These are phyloP conservation scores for Termitomyces sp. DNA, from an alignment of 1,284 basidiomycete genomes.

Conservation along the genomic window DNA sequence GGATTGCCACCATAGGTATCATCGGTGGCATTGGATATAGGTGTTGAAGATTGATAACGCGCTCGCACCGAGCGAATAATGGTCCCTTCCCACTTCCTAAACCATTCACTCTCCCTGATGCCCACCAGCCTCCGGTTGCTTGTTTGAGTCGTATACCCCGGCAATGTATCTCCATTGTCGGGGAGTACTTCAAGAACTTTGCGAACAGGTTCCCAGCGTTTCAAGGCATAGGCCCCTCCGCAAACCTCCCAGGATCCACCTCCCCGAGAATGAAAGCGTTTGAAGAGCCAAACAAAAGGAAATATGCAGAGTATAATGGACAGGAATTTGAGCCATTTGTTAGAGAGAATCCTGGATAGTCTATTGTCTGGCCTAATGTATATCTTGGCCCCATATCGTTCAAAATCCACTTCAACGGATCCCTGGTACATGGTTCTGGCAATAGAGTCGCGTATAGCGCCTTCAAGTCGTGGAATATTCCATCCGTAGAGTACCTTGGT, in stretches of 20 bases:
- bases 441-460: constrained; percentile 50
- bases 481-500: constrained; percentile 52
- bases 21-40: constrained; percentile 21
- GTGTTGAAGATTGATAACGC: constrained; percentile 32
- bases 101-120: constrained; percentile 70
- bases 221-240: constrained; percentile 64
- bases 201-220: constrained; percentile 33
- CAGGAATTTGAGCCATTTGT: constrained; percentile 60
- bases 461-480: constrained; percentile 54
- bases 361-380: constrained; percentile 58
- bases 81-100: constrained; percentile 66
- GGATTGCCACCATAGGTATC: not conserved
- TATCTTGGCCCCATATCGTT: constrained; percentile 39
- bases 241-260: constrained; percentile 67
- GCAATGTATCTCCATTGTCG: constrained; percentile 1
- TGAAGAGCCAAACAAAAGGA: constrained; percentile 72
- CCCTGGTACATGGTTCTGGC: constrained; percentile 49
- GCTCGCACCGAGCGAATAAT: constrained; percentile 51
- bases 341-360: constrained; percentile 57
- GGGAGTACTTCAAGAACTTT: not conserved
- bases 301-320: constrained; percentile 61
- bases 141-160: constrained; percentile 13
- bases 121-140: constrained; percentile 43
- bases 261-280: constrained; percentile 52
- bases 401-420: constrained; percentile 45